These are phyloP conservation scores for Aristolochia californica DNA, from an alignment of 164 flowering plant species.

Conservation along the genomic window DNA sequence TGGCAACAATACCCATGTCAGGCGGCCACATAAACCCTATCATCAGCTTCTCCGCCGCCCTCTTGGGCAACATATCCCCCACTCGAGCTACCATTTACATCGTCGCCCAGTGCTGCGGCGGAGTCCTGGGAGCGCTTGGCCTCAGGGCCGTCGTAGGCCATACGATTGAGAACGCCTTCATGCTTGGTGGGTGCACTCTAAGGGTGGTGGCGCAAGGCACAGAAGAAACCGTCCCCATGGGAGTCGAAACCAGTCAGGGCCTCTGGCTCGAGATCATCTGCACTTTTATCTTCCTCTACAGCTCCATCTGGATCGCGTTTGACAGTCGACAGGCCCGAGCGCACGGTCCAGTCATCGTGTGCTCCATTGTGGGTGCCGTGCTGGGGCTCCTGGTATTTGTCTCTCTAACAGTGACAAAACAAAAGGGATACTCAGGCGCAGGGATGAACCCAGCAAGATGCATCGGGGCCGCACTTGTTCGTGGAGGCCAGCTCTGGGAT, in stretches of 20 bases:
- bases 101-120: conserved; percentile 44
- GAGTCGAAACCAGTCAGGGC: conserved; percentile 27
- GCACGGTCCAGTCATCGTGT: conserved; percentile 23
- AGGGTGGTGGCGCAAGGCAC: conserved; percentile 25
- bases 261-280: conserved; percentile 48
- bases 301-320: conserved; percentile 43
- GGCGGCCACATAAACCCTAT: conserved; percentile 59
- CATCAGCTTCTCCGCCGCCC: conserved; percentile 33
- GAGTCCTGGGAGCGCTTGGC: conserved; percentile 38
- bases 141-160: conserved; percentile 36
- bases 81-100: conserved; percentile 42
- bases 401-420: conserved; percentile 33
- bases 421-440: conserved; percentile 45
- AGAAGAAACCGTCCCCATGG: conserved; percentile 1
- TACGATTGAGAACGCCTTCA: conserved; percentile 23
- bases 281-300: conserved; percentile 36
- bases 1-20: conserved; percentile 38
- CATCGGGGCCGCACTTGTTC: conserved; percentile 53
- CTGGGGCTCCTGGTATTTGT: conserved; percentile 37
- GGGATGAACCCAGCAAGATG: conserved; percentile 71
- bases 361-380: conserved; percentile 29
- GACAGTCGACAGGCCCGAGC: conserved; percentile 29
- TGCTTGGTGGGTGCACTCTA: conserved; percentile 52
- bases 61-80: conserved; percentile 36
- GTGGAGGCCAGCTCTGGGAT: conserved; percentile 56